These are phyloP conservation scores for Hanseniaspora opuntiae DNA, from an alignment of 805 yeast species.

Conservation along the genomic window DNA sequence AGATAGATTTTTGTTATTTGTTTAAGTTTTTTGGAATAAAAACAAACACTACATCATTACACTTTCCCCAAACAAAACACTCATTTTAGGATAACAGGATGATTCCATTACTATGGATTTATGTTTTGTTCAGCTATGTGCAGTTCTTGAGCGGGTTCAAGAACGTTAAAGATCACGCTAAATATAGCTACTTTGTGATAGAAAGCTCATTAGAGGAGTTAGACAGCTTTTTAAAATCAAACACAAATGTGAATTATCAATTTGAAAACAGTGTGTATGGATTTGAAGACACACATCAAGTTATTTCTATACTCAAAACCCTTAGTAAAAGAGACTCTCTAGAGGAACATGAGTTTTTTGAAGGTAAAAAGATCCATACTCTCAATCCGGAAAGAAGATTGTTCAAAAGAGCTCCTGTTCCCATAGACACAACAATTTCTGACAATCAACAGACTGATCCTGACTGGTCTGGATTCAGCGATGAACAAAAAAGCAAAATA, in stretches of 20 bases:
- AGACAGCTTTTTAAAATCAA: not conserved
- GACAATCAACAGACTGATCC: slow-evolving; percentile 30
- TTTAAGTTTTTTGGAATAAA: no score
- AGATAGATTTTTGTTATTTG: no score
- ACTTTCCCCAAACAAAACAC: no score
- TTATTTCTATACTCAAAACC: not conserved
- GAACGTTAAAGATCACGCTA: slow-evolving; percentile 1
- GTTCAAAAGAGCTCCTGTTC: slow-evolving; percentile 47
- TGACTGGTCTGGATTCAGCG: slow-evolving; percentile 13
- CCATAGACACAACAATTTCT: slow-evolving; percentile 36
- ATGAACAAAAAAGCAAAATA: slow-evolving; percentile 28
- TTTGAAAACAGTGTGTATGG: slow-evolving; percentile 6
- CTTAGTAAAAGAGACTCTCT: not conserved
- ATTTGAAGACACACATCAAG: slow-evolving; percentile 8
- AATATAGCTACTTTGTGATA: not conserved
- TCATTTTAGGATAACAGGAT: not conserved
- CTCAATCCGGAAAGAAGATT: slow-evolving; percentile 34
- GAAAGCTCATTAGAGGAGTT: not conserved
- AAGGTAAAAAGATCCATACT: not conserved
- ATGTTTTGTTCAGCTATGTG: not conserved
- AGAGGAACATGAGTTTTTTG: not conserved
- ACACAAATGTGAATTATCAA: not conserved
- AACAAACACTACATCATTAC: no score
- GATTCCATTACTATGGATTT: not conserved
- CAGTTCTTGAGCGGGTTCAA: not conserved